These are phyloP conservation scores for Daldinia bambusicola DNA, from an alignment of 495 filamentous ascomycete species.

Conservation along the genomic window DNA sequence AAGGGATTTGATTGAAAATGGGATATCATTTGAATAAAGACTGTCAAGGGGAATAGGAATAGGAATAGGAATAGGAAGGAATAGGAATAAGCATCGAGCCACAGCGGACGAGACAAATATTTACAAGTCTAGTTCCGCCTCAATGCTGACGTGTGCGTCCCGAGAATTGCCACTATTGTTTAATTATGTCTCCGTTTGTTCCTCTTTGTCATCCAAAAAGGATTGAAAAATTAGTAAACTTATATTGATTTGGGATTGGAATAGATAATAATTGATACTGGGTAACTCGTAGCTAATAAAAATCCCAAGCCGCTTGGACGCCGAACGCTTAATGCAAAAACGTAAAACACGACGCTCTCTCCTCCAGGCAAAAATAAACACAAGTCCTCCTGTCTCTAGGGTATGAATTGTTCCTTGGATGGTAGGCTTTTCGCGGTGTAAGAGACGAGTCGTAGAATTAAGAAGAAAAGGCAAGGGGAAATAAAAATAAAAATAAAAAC, in stretches of 20 bases:
- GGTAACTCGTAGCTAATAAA: slow-evolving; percentile 28
- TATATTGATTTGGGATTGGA: slow-evolving; percentile 2
- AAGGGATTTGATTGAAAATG: slow-evolving; percentile 18
- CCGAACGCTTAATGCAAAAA: slow-evolving; percentile 44
- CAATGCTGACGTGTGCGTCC: neutral
- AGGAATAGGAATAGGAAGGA: too few species aligned
- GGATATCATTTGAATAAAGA: slow-evolving; percentile 27
- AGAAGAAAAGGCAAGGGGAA: slow-evolving; percentile 1
- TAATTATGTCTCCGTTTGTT: neutral
- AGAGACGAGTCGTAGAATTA: slow-evolving; percentile 10
- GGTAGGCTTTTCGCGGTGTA: slow-evolving; percentile 2
- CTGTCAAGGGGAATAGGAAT: slow-evolving; percentile 9
- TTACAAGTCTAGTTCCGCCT: neutral
- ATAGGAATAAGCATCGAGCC: neutral
- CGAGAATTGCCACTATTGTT: neutral
- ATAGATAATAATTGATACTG: slow-evolving; percentile 5
- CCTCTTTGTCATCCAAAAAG: too few species aligned
- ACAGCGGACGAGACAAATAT: neutral
- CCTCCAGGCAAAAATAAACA: slow-evolving; percentile 21
- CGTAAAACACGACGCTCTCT: slow-evolving; percentile 17
- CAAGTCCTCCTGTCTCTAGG: slow-evolving; percentile 23
- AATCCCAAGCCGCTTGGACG: slow-evolving; percentile 32
- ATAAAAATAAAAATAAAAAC: neutral
- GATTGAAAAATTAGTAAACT: neutral
- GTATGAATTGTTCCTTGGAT: slow-evolving; percentile 20